Evolutionary conservation across 2,329 filamentous ascomycete genomes (phyloP), one percentile per base, ranked within the genome.

Genomic region (Aspergillus sp.): DNA sequence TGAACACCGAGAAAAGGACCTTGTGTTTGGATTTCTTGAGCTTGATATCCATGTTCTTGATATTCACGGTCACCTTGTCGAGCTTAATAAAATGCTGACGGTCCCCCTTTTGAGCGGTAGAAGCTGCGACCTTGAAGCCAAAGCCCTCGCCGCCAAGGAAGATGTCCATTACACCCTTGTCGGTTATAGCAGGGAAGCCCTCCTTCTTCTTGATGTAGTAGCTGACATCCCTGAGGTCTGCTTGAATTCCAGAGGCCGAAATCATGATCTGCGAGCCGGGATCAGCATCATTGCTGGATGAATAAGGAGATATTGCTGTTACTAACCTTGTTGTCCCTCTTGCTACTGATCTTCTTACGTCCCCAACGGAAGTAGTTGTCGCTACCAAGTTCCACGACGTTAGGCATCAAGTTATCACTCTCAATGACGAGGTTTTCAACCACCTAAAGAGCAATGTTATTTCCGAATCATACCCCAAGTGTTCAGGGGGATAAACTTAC

Each of bases 341-440:
- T 88, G 76, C 79, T 94, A 58, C 78, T 74, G 57, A 90, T 77
- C 65, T 84, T 85, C 82, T 94, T 96, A 62, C 93, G 89, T 32
- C 91, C 93, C 83, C 87, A 95, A 54, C 88, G 84, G 80, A 90
- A 89, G 74, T 93, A 94, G 74, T 97, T 93, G 72, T 97, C 90
- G 62, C 83, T 93, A 46, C 83, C 81, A 49, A 97, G 78, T 67
- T 98, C 91, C 33, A 95, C 68, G 5, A 91, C 78, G 58, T 98
- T 98, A 51, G 93, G 93, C 71, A 90, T 89, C 56, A 98, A 83
- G 71, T 98, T 98, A 74, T 97, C 90, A 53, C 88, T 90, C 72
- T 98, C 93, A 41, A 98, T 79, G 37, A 96, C 86, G 8, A 98
- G 74, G 67, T 98, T 98, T 74, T 98, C 93, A 36, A 98, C 80